Evolutionary conservation across 106 monocot species (phyloP), one percentile per base, ranked within the genome.

Genomic region (Phalaenopsis equestris): DNA sequence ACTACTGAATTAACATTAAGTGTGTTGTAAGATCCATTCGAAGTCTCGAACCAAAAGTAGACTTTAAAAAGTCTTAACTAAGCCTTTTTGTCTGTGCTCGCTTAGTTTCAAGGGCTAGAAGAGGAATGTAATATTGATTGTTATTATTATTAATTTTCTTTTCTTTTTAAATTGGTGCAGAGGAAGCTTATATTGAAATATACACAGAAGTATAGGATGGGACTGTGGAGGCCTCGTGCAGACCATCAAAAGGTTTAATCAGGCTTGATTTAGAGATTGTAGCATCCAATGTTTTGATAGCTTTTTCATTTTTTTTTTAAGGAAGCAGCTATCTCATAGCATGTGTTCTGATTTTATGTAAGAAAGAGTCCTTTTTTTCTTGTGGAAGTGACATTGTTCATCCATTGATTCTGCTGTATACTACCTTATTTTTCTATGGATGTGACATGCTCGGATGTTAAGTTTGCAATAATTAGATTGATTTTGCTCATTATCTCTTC

Each of bases 181-280:
- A 75, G 81, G 58, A 81, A 81, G 64, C 73, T 81, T 75, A 75
- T 81, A 81, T 76, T 81, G 43, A 76, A 56, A 76, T 81, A 81
- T 76, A 72, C 76, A 4, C 81, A 81, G 39, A 81, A 81, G 72
- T 81, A 57, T 64, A 75, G 75, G 64, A 23, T 81, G 81, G 81
- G 81, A 16, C 81, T 81, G 9, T 81, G 81, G 81, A 81, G 75
- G 81, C 81, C 81, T 76, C 75, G 81, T 76, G 64, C 43, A 2
- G 43, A 74, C 41, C 41, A 11, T 74, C n/a, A n/a, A 21, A 74
- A 74, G 43, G 43, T 43, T 45, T 74, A 74, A 74, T n/a, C 19
- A 43, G n/a, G 74, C 45, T 42, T 74, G 38, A 18, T 21, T 21
- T n/a, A 19, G 3, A 61, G 61, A 61, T 21, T 61, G 21, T 61